A percentile compares a stretch with the other conserved stretches of the same genome.
Conservation (phyloP, 2,329 filamentous ascomycete genomes). For the Fusarium sacchari region DNA sequence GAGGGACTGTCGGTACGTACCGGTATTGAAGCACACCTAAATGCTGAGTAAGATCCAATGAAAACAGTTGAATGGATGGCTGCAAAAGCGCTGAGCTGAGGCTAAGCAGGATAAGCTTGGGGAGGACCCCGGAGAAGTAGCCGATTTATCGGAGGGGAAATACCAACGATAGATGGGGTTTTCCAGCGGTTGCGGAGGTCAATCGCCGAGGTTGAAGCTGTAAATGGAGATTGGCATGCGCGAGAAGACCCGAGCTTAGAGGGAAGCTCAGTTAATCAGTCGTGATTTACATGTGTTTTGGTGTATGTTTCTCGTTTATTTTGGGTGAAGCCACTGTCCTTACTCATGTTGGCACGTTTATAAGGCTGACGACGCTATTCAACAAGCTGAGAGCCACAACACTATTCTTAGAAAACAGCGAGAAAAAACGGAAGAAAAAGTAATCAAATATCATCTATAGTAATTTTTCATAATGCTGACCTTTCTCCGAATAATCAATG, state of each 20-base stretch:
- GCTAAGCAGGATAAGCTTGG: conserved; percentile 25
- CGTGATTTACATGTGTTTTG: conserved; percentile 31
- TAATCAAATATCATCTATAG: background rate
- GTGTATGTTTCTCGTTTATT: conserved; percentile 1
- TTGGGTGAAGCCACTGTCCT: background rate
- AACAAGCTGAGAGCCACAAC: conserved; percentile 6
- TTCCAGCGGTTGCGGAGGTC: conserved; percentile 19
- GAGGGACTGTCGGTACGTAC: conserved; percentile 18
- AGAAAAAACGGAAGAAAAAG: background rate
- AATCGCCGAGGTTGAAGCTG: conserved; percentile 30
- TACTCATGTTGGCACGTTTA: conserved; percentile 7
- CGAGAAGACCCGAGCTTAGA: conserved; percentile 29
- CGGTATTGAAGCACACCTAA: background rate
- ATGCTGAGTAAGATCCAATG: conserved; percentile 36
- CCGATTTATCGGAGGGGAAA: conserved; percentile 30
- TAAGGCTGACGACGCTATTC: conserved; percentile 18
- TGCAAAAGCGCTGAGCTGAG: conserved; percentile 23
- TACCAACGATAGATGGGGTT: conserved; percentile 8
- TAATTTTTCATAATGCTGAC: background rate
- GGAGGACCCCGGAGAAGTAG: conserved; percentile 12
- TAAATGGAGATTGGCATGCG: conserved; percentile 15
- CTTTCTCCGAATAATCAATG: background rate
- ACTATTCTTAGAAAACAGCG: background rate
- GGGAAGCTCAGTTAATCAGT: background rate
- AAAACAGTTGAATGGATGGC: conserved; percentile 24